Evolutionary conservation across 441 rosid genomes (phyloP), one percentile per base, ranked within the genome.

Genomic region (Capsella rubella): DNA sequence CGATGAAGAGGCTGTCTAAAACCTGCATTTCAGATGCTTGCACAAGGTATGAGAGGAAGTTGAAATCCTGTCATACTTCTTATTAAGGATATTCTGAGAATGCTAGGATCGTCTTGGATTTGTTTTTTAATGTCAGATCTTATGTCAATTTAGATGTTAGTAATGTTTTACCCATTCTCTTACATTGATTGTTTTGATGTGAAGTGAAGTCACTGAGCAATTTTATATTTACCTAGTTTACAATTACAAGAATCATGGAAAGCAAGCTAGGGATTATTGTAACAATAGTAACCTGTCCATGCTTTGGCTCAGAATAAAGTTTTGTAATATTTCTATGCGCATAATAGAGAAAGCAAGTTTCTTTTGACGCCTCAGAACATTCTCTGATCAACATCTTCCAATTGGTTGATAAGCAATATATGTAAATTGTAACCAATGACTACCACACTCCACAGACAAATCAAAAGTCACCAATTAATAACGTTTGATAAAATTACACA

Each of bases 1-100:
- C 49, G 57, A 78, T 42, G 97, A 92, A 37, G 51, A 61, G 50
- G 87, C 77, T 62, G 71, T 69, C 67, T 90, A 81, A 86, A 21
- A 61, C 63, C 65, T 71, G 54, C 56, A 70, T 37, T 75, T 68
- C 43, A 32, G 31, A 67, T 31, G 8, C 16, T 53, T 29, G 45
- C 61, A 49, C 54, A 42, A 18, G 54, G 4, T 25, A 42, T 14
- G 21, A 60, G 34, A 60, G 65, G 34, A 60, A 60, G 50, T 13
- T 60, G 0, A 60, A 40, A 40, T 13, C 64, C 7, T 40, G 7
- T 40, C 50, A 60, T 39, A 3, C 34, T 12, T 39, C 34, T 6
- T 39, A 8, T 60, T 21, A 39, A 25, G 34, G 49, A 60, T 40
- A 60, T 13, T 58, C 15, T 11, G 37, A 58, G 64, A 58, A 58